Evolutionary conservation across 805 yeast genomes (phyloP).

Genomic region (Teunomyces barrocoloradensis): DNA sequence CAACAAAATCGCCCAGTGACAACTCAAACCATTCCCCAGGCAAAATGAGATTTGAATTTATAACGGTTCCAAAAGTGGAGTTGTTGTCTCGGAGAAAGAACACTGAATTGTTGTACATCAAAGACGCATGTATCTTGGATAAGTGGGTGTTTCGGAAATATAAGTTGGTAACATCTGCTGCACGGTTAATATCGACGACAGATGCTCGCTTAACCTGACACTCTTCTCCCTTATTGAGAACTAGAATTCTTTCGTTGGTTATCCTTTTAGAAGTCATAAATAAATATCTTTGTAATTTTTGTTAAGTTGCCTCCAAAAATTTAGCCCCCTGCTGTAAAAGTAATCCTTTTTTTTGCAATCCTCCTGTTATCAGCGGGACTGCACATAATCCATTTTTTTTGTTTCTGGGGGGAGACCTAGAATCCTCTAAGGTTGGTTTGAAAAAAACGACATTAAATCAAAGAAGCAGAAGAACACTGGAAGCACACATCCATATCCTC

Average conservation of each 20-base stretch:
- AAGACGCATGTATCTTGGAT: conserved; percentile 37
- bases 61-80: conserved; percentile 40
- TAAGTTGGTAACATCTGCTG: conserved; percentile 28
- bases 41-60: conserved; percentile 24
- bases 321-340: neutral
- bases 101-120: conserved; percentile 15
- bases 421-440: neutral
- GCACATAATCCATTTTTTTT: neutral
- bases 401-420: neutral
- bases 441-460: neutral
- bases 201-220: conserved; percentile 30
- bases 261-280: conserved; percentile 1
- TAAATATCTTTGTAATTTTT: neutral
- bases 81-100: conserved; percentile 27
- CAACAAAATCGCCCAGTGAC: conserved; percentile 26
- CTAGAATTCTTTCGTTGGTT: conserved; percentile 10
- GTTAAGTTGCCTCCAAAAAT: neutral
- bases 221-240: conserved; percentile 13
- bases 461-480: neutral
- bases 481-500: neutral
- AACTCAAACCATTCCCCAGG: conserved; percentile 17
- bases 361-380: conserved; percentile 1
- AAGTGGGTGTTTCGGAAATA: conserved; percentile 33
- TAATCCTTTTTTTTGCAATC: conserved; percentile 2
- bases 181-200: conserved; percentile 22